phyloP scores from a whole-genome alignment of 73 alveolate species.

The Tetrahymena malaccensis region DNA sequence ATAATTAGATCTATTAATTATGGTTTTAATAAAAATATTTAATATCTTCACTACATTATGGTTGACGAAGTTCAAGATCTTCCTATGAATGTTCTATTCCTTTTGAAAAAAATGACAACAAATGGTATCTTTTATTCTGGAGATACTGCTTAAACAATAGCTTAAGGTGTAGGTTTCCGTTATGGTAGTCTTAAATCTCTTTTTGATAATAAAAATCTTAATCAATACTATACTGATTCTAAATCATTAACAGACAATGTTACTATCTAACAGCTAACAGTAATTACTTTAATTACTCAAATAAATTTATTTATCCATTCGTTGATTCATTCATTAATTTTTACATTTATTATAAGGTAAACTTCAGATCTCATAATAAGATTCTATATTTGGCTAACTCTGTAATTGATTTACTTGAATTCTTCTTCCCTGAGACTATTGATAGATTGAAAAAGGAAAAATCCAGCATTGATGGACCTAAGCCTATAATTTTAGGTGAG shows the following conservation, averaged over 20 bases:
- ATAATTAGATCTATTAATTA: constrained; percentile 2
- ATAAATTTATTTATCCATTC: not conserved
- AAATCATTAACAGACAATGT: constrained; percentile 36
- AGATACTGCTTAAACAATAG: constrained; percentile 80
- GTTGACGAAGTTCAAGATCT: constrained; percentile 78
- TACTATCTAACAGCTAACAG: constrained; percentile 43
- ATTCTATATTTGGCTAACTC: constrained; percentile 29
- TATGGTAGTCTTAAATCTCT: constrained; percentile 52
- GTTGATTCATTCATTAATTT: not conserved
- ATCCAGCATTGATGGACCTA: constrained; percentile 12
- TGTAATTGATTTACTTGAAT: constrained; percentile 7
- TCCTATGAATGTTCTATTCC: constrained; percentile 45
- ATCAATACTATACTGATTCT: not conserved
- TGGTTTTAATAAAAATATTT: constrained; percentile 4
- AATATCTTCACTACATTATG: constrained; percentile 47
- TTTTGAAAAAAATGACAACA: constrained; percentile 34
- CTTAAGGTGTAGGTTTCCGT: constrained; percentile 77
- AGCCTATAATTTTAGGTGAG: constrained; percentile 2
- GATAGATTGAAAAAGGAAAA: constrained; percentile 24
- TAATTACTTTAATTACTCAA: not conserved
- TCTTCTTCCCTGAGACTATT: constrained; percentile 34
- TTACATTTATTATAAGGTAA: not conserved
- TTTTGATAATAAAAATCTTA: not conserved
- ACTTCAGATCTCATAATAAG: constrained; percentile 35
- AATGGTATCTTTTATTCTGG: constrained; percentile 59